A percentile compares a stretch with the other conserved stretches of the same genome.
phyloP scores from a whole-genome alignment of 2,329 filamentous ascomycete genomes.

The Mycogone perniciosa region DNA sequence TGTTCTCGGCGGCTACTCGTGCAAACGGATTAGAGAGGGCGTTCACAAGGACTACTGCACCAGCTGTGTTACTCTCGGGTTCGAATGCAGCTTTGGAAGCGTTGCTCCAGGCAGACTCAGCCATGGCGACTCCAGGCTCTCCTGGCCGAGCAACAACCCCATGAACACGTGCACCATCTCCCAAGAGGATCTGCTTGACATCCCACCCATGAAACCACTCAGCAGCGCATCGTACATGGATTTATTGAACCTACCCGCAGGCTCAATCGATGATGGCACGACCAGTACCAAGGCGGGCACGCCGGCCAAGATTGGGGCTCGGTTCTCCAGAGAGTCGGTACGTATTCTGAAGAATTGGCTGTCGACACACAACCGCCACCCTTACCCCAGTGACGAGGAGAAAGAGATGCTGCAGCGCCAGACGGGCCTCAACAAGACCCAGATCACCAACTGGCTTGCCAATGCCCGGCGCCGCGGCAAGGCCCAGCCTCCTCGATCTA shows the following conservation, averaged over 20 bases:
- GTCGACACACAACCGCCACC: slow-evolving; percentile 69
- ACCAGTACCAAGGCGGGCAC: slow-evolving; percentile 20
- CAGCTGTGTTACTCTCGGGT: slow-evolving; percentile 53
- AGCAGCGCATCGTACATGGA: slow-evolving; percentile 23
- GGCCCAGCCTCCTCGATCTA: slow-evolving; percentile 59
- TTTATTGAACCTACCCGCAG: slow-evolving; percentile 17
- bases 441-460: slow-evolving; percentile 89
- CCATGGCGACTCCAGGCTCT: slow-evolving; percentile 31
- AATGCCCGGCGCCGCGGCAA: slow-evolving; percentile 83
- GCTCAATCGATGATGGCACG: slow-evolving; percentile 2
- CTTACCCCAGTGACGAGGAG: slow-evolving; percentile 83
- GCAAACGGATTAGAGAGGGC: slow-evolving; percentile 56
- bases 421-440: slow-evolving; percentile 74
- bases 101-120: slow-evolving; percentile 28
- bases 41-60: slow-evolving; percentile 55
- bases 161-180: slow-evolving; percentile 31
- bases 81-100: slow-evolving; percentile 51
- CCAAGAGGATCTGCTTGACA: slow-evolving; percentile 19
- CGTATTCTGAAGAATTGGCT: slow-evolving; percentile 82
- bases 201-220: slow-evolving; percentile 20
- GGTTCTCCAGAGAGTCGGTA: slow-evolving; percentile 75
- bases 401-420: slow-evolving; percentile 71
- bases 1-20: slow-evolving; percentile 45
- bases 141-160: slow-evolving; percentile 29
- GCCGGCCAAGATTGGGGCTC: slow-evolving; percentile 59